Percentiles rank a stretch among this genome's conserved stretches.
Conservation (phyloP, 75 land plant species). For the Cunninghamia lanceolata region DNA sequence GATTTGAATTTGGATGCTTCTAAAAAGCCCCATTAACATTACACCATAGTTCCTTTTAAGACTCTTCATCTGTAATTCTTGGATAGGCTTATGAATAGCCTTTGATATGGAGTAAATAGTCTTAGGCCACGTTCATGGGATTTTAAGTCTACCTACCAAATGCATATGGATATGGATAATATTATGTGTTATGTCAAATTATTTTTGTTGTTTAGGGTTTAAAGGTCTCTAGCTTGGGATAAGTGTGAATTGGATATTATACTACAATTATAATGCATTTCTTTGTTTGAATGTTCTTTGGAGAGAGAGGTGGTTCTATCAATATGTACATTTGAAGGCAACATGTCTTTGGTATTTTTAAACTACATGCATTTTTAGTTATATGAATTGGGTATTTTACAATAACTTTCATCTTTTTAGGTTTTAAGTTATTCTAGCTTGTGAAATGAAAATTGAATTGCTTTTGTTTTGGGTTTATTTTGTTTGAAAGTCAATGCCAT, state of each 20-base stretch:
- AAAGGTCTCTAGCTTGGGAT: not conserved
- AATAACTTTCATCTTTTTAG: not conserved
- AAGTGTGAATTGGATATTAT: not conserved
- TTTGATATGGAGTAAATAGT: no score
- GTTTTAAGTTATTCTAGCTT: not conserved
- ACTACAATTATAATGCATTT: not conserved
- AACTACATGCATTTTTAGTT: not conserved
- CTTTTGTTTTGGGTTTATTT: not conserved
- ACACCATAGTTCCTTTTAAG: no score
- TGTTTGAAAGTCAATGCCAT: not conserved
- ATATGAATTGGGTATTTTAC: not conserved
- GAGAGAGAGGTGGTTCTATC: not conserved
- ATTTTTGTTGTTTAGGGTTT: no score
- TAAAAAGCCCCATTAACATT: no score
- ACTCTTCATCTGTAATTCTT: no score
- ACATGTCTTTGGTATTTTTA: not conserved
- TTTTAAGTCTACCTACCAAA: no score
- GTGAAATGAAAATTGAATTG: not conserved
- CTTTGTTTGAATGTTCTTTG: not conserved
- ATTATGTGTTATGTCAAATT: no score
- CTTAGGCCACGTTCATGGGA: no score
- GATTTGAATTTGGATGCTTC: no score
- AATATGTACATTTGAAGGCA: not conserved
- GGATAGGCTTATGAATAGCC: no score
- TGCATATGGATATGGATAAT: no score